Conservation (phyloP, 129 eudicot species). For the Erigeron canadensis region DNA sequence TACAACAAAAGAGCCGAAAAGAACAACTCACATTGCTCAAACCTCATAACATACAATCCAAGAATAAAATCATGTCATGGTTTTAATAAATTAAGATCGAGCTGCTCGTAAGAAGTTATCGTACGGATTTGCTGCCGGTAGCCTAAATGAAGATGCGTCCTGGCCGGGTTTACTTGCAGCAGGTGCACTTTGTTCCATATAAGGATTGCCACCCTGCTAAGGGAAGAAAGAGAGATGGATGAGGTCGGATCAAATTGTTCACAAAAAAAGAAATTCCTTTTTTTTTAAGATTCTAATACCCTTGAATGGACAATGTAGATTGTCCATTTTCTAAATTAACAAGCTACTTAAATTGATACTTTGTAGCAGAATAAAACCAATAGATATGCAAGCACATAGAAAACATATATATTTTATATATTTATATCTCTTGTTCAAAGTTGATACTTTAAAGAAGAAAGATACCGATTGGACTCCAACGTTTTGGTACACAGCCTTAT, state of each 20-base stretch:
- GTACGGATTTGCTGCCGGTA: constrained; percentile 74
- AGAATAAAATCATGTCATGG: constrained; percentile 13
- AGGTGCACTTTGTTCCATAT: constrained; percentile 29
- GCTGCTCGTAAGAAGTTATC: constrained; percentile 78
- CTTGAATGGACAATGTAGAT: no score
- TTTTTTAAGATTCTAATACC: no score
- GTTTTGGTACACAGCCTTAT: constrained; percentile 23
- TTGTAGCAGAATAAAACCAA: neutral
- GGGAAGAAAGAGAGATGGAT: neutral
- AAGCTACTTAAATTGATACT: neutral
- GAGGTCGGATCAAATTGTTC: no score
- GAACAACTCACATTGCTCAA: constrained; percentile 34
- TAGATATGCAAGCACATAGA: neutral
- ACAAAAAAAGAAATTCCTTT: no score
- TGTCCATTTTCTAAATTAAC: neutral
- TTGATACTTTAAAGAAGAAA: neutral
- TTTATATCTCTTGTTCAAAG: neutral
- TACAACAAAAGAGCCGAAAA: constrained; percentile 25
- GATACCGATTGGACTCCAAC: constrained; percentile 27
- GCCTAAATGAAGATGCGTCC: constrained; percentile 34
- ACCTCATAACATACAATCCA: constrained; percentile 17
- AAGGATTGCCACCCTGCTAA: constrained; percentile 22
- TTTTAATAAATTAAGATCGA: constrained; percentile 29
- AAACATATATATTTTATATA: neutral
- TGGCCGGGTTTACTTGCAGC: constrained; percentile 36